Percentiles rank a stretch among this genome's conserved stretches.
Evolutionary conservation across 2,329 filamentous ascomycete species (phyloP).

Genomic region (Penicillium hordei): DNA sequence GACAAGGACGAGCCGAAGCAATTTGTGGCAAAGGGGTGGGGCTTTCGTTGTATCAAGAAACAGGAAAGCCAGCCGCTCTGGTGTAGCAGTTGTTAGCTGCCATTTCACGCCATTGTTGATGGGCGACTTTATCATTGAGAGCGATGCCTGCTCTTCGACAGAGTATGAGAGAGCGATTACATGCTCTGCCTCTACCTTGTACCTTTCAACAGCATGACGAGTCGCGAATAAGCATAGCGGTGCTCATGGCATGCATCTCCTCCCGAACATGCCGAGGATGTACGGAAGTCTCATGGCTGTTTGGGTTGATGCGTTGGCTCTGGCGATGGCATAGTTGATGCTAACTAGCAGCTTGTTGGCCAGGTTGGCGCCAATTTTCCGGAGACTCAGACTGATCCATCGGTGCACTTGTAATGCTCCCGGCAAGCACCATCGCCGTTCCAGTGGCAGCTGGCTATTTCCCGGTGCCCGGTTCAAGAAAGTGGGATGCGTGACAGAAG

Average conservation of each 20-base stretch:
- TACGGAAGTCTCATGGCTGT: not conserved
- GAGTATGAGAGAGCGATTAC: no score
- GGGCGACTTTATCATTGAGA: not conserved
- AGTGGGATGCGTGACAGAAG: not conserved
- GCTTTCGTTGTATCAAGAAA: not conserved
- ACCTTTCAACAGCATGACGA: no score
- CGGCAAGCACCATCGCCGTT: not conserved
- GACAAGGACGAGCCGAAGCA: slow-evolving; percentile 6
- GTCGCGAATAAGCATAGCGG: no score
- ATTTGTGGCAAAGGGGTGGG: not conserved
- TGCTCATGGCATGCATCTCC: not conserved
- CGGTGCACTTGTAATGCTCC: not conserved
- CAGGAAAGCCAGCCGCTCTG: not conserved
- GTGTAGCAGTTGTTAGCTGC: no score
- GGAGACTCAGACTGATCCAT: not conserved
- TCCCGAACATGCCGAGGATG: not conserved
- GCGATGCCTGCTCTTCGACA: not conserved
- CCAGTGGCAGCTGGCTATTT: not conserved
- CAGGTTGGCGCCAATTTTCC: not conserved
- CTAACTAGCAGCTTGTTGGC: not conserved
- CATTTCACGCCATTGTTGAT: not conserved
- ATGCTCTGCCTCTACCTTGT: no score
- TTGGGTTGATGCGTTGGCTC: not conserved
- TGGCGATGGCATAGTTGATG: not conserved
- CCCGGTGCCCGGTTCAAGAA: not conserved